Evolutionary conservation across 805 yeast genomes (phyloP), one percentile per base, ranked within the genome.

Genomic region (Lachancea sp.): DNA sequence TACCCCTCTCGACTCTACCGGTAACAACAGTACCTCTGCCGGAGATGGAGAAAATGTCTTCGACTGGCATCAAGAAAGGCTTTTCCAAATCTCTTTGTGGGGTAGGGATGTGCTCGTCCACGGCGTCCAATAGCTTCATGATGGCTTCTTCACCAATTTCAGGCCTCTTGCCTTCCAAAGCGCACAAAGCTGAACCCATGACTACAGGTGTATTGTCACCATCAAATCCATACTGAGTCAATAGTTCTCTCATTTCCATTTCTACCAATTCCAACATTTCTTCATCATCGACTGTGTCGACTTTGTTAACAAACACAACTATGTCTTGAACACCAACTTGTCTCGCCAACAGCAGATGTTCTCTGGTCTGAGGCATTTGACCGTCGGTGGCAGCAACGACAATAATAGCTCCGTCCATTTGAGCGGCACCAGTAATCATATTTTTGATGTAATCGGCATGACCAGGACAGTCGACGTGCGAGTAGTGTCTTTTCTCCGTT

Each of bases 21-120:
- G 97, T 85, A 58, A 86, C 96, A 54, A 92, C 98, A 46, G 98
- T 92, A 73, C 98, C 98, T 80, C 98, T 90, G 71, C 99, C 99
- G 34, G 97, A 86, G 55, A 92, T 92, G 45, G 97, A 87, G 78
- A 90, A 92, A 48, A 88, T 89, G 60, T 87, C 96, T 75, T 92
- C 98, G 55, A 92, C 80, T 50, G 97, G 97, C 84, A 92, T 80
- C 69, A 92, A 71, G 78, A 92, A 92, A 53, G 97, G 89, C 70
- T 88, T 86, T 57, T 88, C 97, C 56, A 90, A 76, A 65, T 92
- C 97, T 75, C 99, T 88, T 55, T 70, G 71, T 55, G 99, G 99
- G 48, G 97, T 89, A 63, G 98, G 98, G 52, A 92, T 88, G 72
- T 81, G 74, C 64, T 79, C 88, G 66, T 92, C 99, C 54, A 92